Conservation (phyloP, 1,139 yeast genomes). For the Saccharomycopsis phalli region DNA sequence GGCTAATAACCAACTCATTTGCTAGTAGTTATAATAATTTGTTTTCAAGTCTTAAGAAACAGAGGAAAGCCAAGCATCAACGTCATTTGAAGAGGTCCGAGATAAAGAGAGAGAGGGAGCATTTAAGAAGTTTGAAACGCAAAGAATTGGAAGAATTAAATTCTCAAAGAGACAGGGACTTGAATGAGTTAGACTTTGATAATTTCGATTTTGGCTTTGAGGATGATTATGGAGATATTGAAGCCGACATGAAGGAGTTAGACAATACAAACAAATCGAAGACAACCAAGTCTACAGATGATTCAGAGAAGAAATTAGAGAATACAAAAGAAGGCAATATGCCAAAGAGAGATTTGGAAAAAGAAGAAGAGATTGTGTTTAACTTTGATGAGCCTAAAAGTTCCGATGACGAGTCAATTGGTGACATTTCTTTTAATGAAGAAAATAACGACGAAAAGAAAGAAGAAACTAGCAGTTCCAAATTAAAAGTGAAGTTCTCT, state of each 20-base stretch:
- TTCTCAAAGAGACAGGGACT: conserved; percentile 4
- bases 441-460: background rate
- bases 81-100: conserved; percentile 6
- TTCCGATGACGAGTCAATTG: conserved; percentile 1
- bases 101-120: conserved; percentile 7
- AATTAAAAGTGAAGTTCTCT: too few relatives aligned
- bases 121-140: conserved; percentile 3
- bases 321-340: too few relatives aligned
- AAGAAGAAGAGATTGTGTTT: conserved; percentile 9
- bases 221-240: conserved; percentile 4
- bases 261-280: background rate
- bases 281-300: background rate
- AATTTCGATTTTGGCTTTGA: conserved; percentile 19
- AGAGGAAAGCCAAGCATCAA: conserved; percentile 13
- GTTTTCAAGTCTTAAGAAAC: conserved; percentile 5
- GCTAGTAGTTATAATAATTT: conserved; percentile 10
- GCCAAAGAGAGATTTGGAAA: background rate
- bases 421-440: background rate
- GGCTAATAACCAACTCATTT: conserved; percentile 3
- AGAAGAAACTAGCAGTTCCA: too few relatives aligned
- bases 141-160: conserved; percentile 6
- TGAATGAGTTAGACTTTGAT: conserved; percentile 19
- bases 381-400: conserved; percentile 3
- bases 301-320: too few relatives aligned
- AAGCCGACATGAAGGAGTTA: background rate